These are phyloP conservation scores for Pichia sp. DNA, from an alignment of 1,139 yeast species.

Conservation along the genomic window DNA sequence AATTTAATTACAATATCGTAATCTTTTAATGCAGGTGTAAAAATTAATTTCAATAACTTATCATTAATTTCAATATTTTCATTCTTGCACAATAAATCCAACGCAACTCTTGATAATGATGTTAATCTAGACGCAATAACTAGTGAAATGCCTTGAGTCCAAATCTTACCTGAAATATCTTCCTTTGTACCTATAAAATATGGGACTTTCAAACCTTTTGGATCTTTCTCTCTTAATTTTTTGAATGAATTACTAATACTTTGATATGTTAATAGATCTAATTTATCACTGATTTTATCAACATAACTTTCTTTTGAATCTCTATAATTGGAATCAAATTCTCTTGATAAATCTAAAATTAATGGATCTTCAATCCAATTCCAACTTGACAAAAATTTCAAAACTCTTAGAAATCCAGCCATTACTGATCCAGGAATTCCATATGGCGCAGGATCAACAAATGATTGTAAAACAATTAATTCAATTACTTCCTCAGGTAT, in stretches of 20 bases:
- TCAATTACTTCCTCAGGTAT: constrained; percentile 76
- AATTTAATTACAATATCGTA: constrained; percentile 72
- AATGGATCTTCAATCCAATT: constrained; percentile 90
- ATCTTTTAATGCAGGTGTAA: constrained; percentile 77
- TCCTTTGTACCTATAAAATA: constrained; percentile 75
- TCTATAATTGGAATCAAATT: constrained; percentile 21
- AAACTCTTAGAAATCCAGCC: constrained; percentile 71
- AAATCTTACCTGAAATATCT: constrained; percentile 76
- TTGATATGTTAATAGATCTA: constrained; percentile 58
- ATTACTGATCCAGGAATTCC: constrained; percentile 71
- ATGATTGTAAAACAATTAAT: constrained; percentile 73
- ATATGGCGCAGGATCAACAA: constrained; percentile 82
- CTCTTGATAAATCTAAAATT: constrained; percentile 63
- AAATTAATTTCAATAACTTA: constrained; percentile 48
- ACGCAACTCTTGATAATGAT: constrained; percentile 75
- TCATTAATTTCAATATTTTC: constrained; percentile 25
- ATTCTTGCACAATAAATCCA: constrained; percentile 36
- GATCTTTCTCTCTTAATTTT: constrained; percentile 67
- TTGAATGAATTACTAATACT: constrained; percentile 57
- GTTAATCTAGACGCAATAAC: constrained; percentile 86
- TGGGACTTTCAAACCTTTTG: constrained; percentile 72
- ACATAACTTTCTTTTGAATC: constrained; percentile 33
- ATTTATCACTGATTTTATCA: constrained; percentile 50
- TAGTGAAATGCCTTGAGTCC: constrained; percentile 60
- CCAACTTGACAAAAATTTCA: constrained; percentile 74